Evolutionary conservation across 352 stramenopile genomes (phyloP), one percentile per base, ranked within the genome.

Genomic region (Pythium rishiriense): DNA sequence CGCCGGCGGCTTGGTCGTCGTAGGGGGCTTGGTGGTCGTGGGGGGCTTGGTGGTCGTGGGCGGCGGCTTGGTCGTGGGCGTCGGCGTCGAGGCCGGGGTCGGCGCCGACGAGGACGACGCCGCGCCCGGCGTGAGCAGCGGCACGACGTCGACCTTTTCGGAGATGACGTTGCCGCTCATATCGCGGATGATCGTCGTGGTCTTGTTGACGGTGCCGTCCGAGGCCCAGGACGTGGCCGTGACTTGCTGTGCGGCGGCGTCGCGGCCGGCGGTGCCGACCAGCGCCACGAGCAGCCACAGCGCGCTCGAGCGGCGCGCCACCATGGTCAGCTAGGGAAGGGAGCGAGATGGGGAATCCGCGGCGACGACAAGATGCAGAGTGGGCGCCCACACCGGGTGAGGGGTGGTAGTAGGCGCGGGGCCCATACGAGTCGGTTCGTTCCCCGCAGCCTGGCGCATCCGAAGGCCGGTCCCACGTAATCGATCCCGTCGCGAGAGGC

Each of bases 191-290:
- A 33, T 58, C 31, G 50, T 58, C n/a, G 50, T 56, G 49, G 49
- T 56, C 11, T 42, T 50, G 52, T 37, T 35, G 22, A 46, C 37
- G 28, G 37, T 46, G 52, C 52, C 22, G 37, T 59, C 52, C 14
- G 47, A 53, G 14, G 52, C 49, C 52, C 52, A 59, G 52, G 37
- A 49, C 33, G 52, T 59, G 22, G 37, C 47, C 37, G 14, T 49
- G 37, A 31, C 22, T 12, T 29, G 28, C 49, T 46, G 37, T 39
- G 33, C 35, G 2, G 19, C 14, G 12, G 22, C 37, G 52, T n/a
- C 14, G 33, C 52, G 2, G 8, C 4, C 4, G 22, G 31, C 35
- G 3, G 21, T n/a, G n/a, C n/a, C 37, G 37, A 53, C 9, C 22
- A 11, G 14, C 47, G 47, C 47, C 22, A 17, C 47, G 7, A 53